Evolutionary conservation across 176 grass and related monocot genomes (phyloP).

Genomic region (Oryza glaberrima): DNA sequence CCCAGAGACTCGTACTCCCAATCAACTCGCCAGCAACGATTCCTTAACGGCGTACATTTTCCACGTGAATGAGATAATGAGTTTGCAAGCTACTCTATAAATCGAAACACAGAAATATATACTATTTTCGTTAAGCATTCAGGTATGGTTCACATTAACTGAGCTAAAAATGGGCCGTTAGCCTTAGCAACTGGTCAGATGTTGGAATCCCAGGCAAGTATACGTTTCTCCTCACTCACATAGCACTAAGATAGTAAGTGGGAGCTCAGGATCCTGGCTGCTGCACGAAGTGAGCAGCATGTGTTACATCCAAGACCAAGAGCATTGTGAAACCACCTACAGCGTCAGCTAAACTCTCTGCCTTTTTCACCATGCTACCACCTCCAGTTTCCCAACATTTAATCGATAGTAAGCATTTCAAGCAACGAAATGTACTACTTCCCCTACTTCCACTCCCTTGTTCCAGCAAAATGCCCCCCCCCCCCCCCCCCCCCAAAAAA

Average conservation of each 20-base stretch:
- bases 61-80: neutral
- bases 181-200: neutral
- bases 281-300: neutral
- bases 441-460: neutral
- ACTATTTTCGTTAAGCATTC: neutral
- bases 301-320: neutral
- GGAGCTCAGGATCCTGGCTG: neutral
- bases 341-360: neutral
- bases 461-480: neutral
- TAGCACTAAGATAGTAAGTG: neutral
- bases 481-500: too few species aligned
- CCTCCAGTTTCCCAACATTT: neutral
- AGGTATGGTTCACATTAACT: neutral
- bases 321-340: neutral
- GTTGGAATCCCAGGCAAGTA: neutral
- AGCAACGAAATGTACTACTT: neutral
- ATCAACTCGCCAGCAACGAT: neutral
- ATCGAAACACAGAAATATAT: neutral
- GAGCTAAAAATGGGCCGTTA: neutral
- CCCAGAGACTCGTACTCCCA: neutral
- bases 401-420: neutral
- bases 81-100: neutral
- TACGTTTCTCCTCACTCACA: neutral
- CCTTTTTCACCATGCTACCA: neutral
- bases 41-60: neutral